Conservation (phyloP, 2,329 filamentous ascomycete genomes). For the Cladosporium oxysporum region DNA sequence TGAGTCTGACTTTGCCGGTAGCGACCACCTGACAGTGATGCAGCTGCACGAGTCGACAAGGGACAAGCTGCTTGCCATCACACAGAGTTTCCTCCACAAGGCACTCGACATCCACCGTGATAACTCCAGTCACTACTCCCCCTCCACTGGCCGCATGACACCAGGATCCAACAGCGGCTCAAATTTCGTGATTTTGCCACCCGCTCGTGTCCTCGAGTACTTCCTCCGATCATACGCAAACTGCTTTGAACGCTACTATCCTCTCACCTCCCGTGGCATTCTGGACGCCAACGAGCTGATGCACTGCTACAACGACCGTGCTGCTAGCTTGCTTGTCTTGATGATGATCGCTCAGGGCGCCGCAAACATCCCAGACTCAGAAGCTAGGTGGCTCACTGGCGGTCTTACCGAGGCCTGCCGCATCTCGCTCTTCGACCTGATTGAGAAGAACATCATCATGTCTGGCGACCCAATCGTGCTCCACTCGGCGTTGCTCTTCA, state of each 20-base stretch:
- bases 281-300: slow-evolving; percentile 69
- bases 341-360: slow-evolving; percentile 74
- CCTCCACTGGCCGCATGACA: slow-evolving; percentile 38
- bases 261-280: slow-evolving; percentile 59
- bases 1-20: slow-evolving; percentile 50
- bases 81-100: slow-evolving; percentile 69
- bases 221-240: slow-evolving; percentile 68
- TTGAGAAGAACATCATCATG: slow-evolving; percentile 71
- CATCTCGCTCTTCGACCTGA: slow-evolving; percentile 70
- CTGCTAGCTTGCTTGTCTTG: slow-evolving; percentile 65
- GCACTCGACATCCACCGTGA: slow-evolving; percentile 68
- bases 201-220: slow-evolving; percentile 65
- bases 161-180: slow-evolving; percentile 54
- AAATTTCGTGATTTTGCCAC: slow-evolving; percentile 67
- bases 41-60: slow-evolving; percentile 58
- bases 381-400: slow-evolving; percentile 65
- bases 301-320: slow-evolving; percentile 61
- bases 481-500: slow-evolving; percentile 67
- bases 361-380: slow-evolving; percentile 63
- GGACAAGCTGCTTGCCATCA: slow-evolving; percentile 71
- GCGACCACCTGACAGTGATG: slow-evolving; percentile 50
- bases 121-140: slow-evolving; percentile 23
- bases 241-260: slow-evolving; percentile 67
- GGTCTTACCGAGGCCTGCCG: slow-evolving; percentile 71
- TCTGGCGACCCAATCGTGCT: slow-evolving; percentile 65